Evolutionary conservation across 768 basidiomycete genomes (phyloP).

Genomic region (Wakefieldia striispora): DNA sequence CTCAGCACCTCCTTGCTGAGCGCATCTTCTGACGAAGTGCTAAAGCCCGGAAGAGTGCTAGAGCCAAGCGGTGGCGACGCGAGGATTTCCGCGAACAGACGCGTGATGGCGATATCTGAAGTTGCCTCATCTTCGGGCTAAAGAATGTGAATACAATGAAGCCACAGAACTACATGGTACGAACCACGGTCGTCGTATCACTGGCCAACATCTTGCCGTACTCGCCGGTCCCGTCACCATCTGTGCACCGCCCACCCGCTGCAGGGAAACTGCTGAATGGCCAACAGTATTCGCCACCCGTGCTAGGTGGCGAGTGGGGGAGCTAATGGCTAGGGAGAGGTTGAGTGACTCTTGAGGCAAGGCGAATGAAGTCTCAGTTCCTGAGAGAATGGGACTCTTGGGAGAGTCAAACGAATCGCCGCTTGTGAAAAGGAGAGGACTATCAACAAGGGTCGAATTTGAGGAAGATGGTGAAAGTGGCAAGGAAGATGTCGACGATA

Average conservation of each 20-base stretch:
- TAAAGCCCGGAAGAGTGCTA: slow-evolving; percentile 31
- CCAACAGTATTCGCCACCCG: slow-evolving; percentile 84
- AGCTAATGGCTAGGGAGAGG: slow-evolving; percentile 36
- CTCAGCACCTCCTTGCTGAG: slow-evolving; percentile 25
- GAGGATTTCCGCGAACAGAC: slow-evolving; percentile 36
- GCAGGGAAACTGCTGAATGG: slow-evolving; percentile 73
- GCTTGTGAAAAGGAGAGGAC: slow-evolving; percentile 26
- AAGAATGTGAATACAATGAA: slow-evolving; percentile 20
- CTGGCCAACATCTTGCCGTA: slow-evolving; percentile 11
- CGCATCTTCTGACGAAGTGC: slow-evolving; percentile 34
- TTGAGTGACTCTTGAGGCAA: slow-evolving; percentile 27
- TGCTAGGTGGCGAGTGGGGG: slow-evolving; percentile 96
- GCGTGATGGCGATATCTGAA: slow-evolving; percentile 36
- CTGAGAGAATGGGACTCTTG: slow-evolving; percentile 36
- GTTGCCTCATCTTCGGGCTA: slow-evolving; percentile 53
- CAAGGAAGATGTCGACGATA: slow-evolving; percentile 35
- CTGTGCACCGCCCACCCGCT: slow-evolving; percentile 73
- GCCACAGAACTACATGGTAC: slow-evolving; percentile 19
- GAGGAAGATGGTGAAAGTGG: slow-evolving; percentile 43
- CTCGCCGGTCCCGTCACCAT: slow-evolving; percentile 28
- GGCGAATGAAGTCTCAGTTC: slow-evolving; percentile 30
- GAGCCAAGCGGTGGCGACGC: slow-evolving; percentile 32
- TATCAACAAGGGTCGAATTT: slow-evolving; percentile 38
- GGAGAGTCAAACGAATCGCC: slow-evolving; percentile 33
- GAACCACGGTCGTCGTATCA: slow-evolving; percentile 37